Evolutionary conservation across 2,329 filamentous ascomycete species (phyloP).

Genomic region (Aspergillus cejpii): DNA sequence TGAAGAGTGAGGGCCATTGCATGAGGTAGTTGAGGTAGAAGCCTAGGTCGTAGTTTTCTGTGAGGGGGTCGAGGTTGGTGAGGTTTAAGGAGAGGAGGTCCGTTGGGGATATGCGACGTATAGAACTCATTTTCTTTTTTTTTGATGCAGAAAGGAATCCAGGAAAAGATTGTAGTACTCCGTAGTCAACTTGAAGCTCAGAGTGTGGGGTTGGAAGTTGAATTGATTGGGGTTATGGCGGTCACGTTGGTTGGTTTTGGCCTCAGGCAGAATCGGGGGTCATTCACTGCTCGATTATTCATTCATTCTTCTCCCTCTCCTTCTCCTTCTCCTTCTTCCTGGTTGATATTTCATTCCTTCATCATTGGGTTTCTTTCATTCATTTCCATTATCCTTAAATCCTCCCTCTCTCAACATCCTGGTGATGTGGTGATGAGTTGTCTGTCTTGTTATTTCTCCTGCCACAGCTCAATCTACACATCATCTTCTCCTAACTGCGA

Average conservation of each 20-base stretch:
- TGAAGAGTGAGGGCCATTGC: constrained; percentile 92
- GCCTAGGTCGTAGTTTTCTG: constrained; percentile 92
- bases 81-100: constrained; percentile 87
- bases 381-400: not conserved
- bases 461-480: not conserved
- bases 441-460: not conserved
- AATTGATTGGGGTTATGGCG: constrained; percentile 20
- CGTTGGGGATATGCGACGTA: constrained; percentile 74
- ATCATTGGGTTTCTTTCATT: too few species aligned
- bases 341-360: not conserved
- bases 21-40: constrained; percentile 97
- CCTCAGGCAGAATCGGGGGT: too few species aligned
- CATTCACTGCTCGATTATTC: not conserved
- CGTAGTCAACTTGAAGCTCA: constrained; percentile 1
- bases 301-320: not conserved
- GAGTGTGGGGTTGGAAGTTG: constrained; percentile 3
- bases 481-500: not conserved
- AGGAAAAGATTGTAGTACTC: too few species aligned
- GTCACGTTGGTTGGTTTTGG: too few species aligned
- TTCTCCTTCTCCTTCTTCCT: not conserved
- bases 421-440: not conserved
- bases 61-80: constrained; percentile 91
- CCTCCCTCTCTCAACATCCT: constrained; percentile 2
- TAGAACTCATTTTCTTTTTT: constrained; percentile 61
- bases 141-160: too few species aligned